A percentile compares a stretch with the other conserved stretches of the same genome.
These are phyloP conservation scores for Globisporangium splendens DNA, from an alignment of 352 stramenopile species.

Conservation along the genomic window DNA sequence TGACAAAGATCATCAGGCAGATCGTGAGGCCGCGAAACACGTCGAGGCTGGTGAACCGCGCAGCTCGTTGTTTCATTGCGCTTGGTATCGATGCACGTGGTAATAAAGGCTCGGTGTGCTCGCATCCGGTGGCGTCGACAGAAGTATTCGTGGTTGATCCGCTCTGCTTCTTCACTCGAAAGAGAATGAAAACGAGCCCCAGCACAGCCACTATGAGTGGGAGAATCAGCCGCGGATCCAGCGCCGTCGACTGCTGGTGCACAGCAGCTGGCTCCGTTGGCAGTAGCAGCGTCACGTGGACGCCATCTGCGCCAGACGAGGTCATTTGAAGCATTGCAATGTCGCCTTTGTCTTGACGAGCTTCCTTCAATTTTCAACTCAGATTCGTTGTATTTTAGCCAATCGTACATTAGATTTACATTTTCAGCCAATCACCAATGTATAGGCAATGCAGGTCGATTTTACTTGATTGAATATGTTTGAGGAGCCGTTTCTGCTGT, in stretches of 20 bases:
- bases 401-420: too few species aligned
- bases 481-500: too few species aligned
- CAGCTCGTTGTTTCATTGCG: not conserved
- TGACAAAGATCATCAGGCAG: conserved; percentile 85
- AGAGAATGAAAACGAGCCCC: not conserved
- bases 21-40: conserved; percentile 74
- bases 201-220: not conserved
- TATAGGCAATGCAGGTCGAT: too few species aligned
- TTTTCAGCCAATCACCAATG: too few species aligned
- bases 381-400: too few species aligned
- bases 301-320: not conserved
- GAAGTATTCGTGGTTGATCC: not conserved
- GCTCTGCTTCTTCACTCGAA: not conserved
- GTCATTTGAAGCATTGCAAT: too few species aligned
- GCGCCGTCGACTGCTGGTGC: not conserved
- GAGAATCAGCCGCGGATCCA: not conserved
- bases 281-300: not conserved
- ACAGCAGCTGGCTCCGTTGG: not conserved
- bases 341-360: too few species aligned
- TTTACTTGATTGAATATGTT: too few species aligned
- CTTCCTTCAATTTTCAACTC: too few species aligned
- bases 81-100: not conserved
- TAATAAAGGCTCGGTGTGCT: conserved; percentile 5
- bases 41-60: conserved; percentile 47
- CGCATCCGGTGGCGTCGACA: not conserved